phyloP scores from a whole-genome alignment of 2,329 filamentous ascomycete genomes.

The Alternaria ethzedia region DNA sequence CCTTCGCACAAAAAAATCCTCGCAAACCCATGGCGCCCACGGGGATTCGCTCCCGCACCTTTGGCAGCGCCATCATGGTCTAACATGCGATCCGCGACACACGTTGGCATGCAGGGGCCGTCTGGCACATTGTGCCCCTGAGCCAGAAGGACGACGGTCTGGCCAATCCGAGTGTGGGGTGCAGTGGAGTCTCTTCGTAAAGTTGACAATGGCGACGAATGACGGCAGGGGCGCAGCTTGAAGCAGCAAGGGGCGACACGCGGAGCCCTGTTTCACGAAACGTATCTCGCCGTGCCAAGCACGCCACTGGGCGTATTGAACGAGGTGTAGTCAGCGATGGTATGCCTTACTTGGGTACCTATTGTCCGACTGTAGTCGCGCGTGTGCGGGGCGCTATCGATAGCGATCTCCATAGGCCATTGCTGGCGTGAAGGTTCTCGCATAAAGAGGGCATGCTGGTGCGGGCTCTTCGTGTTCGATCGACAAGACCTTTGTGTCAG shows the following conservation, averaged over 20 bases:
- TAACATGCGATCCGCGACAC: conserved; percentile 16
- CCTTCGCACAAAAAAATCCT: conserved; percentile 22
- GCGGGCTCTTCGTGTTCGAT: conserved; percentile 9
- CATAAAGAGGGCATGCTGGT: conserved; percentile 4
- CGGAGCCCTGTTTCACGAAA: conserved; percentile 36
- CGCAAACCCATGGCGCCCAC: conserved; percentile 24
- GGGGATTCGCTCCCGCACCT: conserved; percentile 22
- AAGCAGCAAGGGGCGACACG: conserved; percentile 25
- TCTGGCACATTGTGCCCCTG: conserved; percentile 30
- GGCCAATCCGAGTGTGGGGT: conserved; percentile 26
- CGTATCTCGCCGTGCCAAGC: conserved; percentile 22
- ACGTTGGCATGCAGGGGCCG: conserved; percentile 26
- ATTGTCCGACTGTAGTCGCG: background rate
- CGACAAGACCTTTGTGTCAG: conserved; percentile 22
- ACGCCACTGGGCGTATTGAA: conserved; percentile 9
- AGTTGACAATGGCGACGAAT: conserved; percentile 16
- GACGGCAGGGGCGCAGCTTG: conserved; percentile 22
- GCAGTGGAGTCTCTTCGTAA: conserved; percentile 21
- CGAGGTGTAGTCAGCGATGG: conserved; percentile 8
- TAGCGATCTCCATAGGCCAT: background rate
- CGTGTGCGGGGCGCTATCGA: conserved; percentile 5
- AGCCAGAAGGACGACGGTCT: conserved; percentile 22
- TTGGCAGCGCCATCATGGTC: conserved; percentile 7
- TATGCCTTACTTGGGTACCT: background rate
- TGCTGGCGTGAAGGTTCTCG: background rate